Evolutionary conservation across 768 basidiomycete species (phyloP).

Genomic region (Calvatia gigantea): DNA sequence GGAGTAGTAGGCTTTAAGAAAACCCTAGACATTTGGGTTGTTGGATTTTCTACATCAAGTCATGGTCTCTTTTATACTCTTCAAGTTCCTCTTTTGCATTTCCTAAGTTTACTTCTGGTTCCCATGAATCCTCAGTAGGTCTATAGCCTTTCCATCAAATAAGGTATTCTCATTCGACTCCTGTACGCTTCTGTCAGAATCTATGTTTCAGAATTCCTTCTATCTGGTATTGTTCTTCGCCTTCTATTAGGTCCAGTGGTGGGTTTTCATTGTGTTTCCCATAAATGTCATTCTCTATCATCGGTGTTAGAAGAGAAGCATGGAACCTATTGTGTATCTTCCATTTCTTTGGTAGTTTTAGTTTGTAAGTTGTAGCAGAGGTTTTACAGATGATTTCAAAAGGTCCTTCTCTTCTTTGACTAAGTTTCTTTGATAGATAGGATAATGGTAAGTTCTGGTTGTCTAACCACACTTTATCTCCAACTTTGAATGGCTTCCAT

Average conservation of each 20-base stretch:
- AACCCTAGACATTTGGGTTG: no score
- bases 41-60: no score
- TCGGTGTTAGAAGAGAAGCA: neutral
- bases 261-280: neutral
- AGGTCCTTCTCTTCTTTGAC: neutral
- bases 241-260: neutral
- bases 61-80: neutral
- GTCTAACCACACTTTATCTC: neutral
- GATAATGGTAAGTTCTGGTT: neutral
- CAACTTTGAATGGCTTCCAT: neutral
- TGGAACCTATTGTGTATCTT: neutral
- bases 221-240: neutral
- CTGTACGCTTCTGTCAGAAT: no score
- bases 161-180: neutral
- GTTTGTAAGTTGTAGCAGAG: neutral
- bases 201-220: neutral
- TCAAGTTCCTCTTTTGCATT: neutral
- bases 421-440: neutral
- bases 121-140: neutral
- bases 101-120: neutral
- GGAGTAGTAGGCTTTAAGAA: no score
- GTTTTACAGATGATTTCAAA: neutral
- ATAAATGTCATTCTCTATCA: neutral
- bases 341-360: neutral
- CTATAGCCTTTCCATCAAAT: neutral